Percentiles rank a stretch among this genome's conserved stretches.
phyloP scores from a whole-genome alignment of 2,329 filamentous ascomycete genomes.

The Nemania serpens region DNA sequence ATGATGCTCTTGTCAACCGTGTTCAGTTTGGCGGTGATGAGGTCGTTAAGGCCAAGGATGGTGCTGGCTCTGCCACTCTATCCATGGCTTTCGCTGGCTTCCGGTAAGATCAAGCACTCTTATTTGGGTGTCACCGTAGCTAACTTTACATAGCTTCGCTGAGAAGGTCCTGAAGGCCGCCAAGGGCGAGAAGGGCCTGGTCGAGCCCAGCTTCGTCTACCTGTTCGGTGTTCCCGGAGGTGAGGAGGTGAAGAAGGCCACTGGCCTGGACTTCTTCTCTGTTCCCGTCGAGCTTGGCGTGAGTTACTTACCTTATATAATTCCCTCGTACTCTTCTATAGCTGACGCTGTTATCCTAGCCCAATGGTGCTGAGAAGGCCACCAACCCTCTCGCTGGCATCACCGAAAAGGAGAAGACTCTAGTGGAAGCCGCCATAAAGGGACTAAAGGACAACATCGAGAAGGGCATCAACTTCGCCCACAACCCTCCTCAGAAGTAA shows the following conservation, averaged over 20 bases:
- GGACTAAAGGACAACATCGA: constrained; percentile 91
- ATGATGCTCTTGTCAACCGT: constrained; percentile 88
- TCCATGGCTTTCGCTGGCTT: constrained; percentile 97
- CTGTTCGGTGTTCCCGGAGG: constrained; percentile 88
- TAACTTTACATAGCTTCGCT: constrained; percentile 68
- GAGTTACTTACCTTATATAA: constrained; percentile 50
- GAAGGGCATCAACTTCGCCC: constrained; percentile 89
- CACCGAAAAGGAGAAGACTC: constrained; percentile 85
- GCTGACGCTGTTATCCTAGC: constrained; percentile 53
- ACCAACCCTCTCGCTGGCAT: constrained; percentile 76
- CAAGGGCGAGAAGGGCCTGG: constrained; percentile 88
- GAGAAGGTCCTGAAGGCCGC: constrained; percentile 89
- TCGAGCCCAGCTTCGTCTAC: constrained; percentile 96
- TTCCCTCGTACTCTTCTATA: background rate
- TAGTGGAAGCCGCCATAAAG: constrained; percentile 74
- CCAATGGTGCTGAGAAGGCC: constrained; percentile 83
- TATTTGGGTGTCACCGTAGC: background rate
- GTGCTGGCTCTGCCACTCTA: constrained; percentile 85
- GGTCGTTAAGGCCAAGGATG: constrained; percentile 94
- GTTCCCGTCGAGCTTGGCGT: constrained; percentile 94
- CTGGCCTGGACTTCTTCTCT: constrained; percentile 91
- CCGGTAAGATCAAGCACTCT: constrained; percentile 62
- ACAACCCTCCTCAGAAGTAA: constrained; percentile 90
- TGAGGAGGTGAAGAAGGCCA: constrained; percentile 81
- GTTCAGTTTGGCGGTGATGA: constrained; percentile 98